Percentiles rank a stretch among this genome's conserved stretches.
These are phyloP conservation scores for Cryptosporidium ryanae DNA, from an alignment of 169 alveolate species.

Conservation along the genomic window DNA sequence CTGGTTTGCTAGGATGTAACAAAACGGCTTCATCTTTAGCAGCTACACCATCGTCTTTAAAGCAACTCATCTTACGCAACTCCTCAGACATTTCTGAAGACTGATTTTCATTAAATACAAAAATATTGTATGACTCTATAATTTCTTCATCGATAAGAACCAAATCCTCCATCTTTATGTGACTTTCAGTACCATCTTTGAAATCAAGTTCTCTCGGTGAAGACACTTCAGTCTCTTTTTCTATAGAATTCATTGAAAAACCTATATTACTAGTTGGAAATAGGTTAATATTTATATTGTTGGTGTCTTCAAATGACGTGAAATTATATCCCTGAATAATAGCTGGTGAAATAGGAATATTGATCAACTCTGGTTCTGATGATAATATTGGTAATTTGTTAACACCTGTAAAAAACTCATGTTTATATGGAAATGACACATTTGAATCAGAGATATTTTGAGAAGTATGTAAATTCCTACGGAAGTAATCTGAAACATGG, in stretches of 20 bases:
- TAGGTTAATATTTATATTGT: not conserved
- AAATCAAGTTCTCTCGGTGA: not conserved
- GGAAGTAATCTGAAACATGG: constrained; percentile 40
- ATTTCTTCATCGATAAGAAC: constrained; percentile 33
- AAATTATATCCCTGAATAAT: constrained; percentile 34
- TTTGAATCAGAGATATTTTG: constrained; percentile 46
- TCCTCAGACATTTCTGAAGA: not conserved
- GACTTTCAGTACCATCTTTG: not conserved
- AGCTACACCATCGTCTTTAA: not conserved
- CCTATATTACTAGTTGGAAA: constrained; percentile 49
- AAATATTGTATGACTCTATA: not conserved
- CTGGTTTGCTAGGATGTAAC: constrained; percentile 49
- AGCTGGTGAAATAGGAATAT: constrained; percentile 33
- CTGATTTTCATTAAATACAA: not conserved
- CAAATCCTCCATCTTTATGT: constrained; percentile 19
- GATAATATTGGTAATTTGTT: constrained; percentile 40
- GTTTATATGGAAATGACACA: constrained; percentile 63
- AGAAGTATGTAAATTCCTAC: constrained; percentile 22
- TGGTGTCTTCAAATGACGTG: constrained; percentile 4
- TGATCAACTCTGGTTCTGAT: constrained; percentile 48
- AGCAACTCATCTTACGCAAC: not conserved
- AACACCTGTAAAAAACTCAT: constrained; percentile 49
- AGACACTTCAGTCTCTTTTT: not conserved
- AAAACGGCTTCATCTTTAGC: not conserved
- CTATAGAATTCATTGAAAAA: constrained; percentile 3